Evolutionary conservation across 2,329 filamentous ascomycete species (phyloP).

Genomic region (Clarireedia monteithiana): DNA sequence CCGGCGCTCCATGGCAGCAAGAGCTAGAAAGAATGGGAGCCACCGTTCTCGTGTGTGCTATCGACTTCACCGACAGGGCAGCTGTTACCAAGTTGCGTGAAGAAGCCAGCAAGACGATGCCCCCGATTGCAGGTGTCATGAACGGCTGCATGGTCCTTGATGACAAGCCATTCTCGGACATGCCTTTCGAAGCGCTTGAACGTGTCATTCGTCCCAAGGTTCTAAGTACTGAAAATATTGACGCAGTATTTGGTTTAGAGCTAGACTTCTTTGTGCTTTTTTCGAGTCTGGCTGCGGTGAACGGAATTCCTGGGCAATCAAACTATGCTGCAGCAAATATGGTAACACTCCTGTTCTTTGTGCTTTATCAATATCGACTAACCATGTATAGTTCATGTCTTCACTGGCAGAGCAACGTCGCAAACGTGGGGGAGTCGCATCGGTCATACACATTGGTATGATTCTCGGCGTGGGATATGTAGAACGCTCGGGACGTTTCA

Average conservation of each 20-base stretch:
- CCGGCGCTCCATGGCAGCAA: constrained; percentile 24
- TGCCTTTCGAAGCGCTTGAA: constrained; percentile 22
- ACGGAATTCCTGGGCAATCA: constrained; percentile 30
- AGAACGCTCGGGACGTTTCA: not conserved
- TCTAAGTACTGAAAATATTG: constrained; percentile 27
- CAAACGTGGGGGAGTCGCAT: constrained; percentile 35
- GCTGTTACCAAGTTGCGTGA: not conserved
- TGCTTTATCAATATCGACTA: not conserved
- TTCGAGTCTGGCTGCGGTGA: constrained; percentile 29
- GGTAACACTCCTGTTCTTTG: not conserved
- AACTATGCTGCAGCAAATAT: constrained; percentile 36
- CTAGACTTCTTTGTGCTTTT: constrained; percentile 38
- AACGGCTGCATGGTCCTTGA: constrained; percentile 37
- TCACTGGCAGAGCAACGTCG: constrained; percentile 34
- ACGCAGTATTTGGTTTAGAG: constrained; percentile 26
- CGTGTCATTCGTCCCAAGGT: constrained; percentile 31
- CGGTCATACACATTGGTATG: constrained; percentile 44
- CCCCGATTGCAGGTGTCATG: constrained; percentile 34
- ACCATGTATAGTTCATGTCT: constrained; percentile 31
- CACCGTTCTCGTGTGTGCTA: constrained; percentile 11
- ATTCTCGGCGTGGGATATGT: constrained; percentile 37
- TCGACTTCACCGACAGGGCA: constrained; percentile 11
- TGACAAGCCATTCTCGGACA: constrained; percentile 30
- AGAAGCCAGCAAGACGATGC: constrained; percentile 6
- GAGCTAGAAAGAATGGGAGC: constrained; percentile 11